Conservation (phyloP, 805 yeast genomes). For the Saturnispora mendoncae region DNA sequence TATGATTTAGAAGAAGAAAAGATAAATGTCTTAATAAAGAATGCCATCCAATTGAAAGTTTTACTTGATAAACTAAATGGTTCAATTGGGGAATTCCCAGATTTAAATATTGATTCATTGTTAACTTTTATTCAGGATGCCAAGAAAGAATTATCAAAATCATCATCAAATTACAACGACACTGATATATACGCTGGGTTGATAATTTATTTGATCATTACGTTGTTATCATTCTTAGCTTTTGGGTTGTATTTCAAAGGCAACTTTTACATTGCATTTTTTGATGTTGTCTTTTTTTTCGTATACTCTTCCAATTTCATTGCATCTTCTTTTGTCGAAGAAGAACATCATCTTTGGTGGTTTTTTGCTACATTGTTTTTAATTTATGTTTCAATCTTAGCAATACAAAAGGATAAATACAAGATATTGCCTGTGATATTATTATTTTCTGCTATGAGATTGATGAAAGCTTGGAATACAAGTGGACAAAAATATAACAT, state of each 20-base stretch:
- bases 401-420: conserved; percentile 10
- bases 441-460: conserved; percentile 36
- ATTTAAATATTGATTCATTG: conserved; percentile 14
- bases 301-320: conserved; percentile 50
- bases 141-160: conserved; percentile 43
- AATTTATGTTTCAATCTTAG: conserved; percentile 13
- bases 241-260: conserved; percentile 18
- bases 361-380: conserved; percentile 43
- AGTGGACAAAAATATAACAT: conserved; percentile 74
- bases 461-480: conserved; percentile 76
- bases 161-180: conserved; percentile 70
- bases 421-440: conserved; percentile 13
- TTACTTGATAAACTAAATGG: conserved; percentile 37
- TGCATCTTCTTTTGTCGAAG: conserved; percentile 88
- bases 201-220: conserved; percentile 23
- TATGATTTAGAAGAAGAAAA: conserved; percentile 34
- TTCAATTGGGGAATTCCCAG: conserved; percentile 11
- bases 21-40: conserved; percentile 37
- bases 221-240: conserved; percentile 23
- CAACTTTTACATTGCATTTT: conserved; percentile 14
- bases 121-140: conserved; percentile 33
- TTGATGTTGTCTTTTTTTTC: conserved; percentile 24
- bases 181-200: conserved; percentile 38
- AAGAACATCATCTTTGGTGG: conserved; percentile 97
- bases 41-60: conserved; percentile 46